Evolutionary conservation across 2,329 filamentous ascomycete species (phyloP).

Genomic region (Penicillium sp.): DNA sequence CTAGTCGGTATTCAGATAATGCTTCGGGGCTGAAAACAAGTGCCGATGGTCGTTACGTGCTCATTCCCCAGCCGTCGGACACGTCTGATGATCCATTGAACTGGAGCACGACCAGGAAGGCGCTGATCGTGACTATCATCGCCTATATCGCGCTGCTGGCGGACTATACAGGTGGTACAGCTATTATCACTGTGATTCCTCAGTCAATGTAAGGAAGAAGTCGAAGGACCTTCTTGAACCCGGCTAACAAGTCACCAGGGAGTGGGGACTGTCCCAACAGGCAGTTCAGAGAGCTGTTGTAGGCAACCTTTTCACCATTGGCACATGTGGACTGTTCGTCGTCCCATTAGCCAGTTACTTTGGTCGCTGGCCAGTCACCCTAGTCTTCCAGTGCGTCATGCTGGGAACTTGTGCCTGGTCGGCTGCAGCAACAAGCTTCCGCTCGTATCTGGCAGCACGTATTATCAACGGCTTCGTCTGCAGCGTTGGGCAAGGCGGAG

Average conservation of each 20-base stretch:
- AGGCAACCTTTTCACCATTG: conserved; percentile 50
- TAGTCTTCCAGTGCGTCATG: conserved; percentile 43
- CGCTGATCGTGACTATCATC: conserved; percentile 42
- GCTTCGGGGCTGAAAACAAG: conserved; percentile 32
- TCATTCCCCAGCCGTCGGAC: conserved; percentile 43
- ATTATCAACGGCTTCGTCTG: conserved; percentile 51
- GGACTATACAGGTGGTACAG: conserved; percentile 48
- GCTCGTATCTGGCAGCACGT: conserved; percentile 35
- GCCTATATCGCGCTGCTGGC: conserved; percentile 42
- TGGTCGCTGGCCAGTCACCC: conserved; percentile 48
- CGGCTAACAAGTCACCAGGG: not conserved
- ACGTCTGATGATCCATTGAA: conserved; percentile 45
- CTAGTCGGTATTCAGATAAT: conserved; percentile 14
- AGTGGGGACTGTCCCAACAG: not conserved
- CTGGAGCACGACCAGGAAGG: conserved; percentile 38
- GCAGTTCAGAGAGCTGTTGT: conserved; percentile 19
- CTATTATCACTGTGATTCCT: conserved; percentile 43
- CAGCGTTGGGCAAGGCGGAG: conserved; percentile 45
- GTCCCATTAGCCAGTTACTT: conserved; percentile 48
- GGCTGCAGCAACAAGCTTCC: conserved; percentile 3
- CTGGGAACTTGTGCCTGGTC: conserved; percentile 42
- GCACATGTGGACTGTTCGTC: conserved; percentile 44
- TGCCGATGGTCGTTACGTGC: conserved; percentile 36
- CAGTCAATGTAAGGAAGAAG: conserved; percentile 33
- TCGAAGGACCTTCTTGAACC: not conserved